These are phyloP conservation scores for Manihot esculenta DNA, from an alignment of 441 rosid species.

Conservation along the genomic window DNA sequence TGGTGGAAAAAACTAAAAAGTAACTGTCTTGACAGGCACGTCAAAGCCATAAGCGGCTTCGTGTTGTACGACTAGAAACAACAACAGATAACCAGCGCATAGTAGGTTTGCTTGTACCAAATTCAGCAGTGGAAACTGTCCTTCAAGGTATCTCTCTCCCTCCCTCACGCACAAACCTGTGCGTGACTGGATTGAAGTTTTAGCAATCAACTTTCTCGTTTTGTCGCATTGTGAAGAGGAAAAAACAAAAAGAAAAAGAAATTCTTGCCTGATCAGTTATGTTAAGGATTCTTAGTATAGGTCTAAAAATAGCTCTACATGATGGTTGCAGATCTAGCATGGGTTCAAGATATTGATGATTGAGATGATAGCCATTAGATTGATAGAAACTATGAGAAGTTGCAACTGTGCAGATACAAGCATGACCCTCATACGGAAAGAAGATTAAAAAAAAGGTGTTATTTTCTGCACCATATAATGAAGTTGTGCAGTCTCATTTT, in stretches of 20 bases:
- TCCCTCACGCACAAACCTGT: not conserved
- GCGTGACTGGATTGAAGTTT: not conserved
- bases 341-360: constrained; percentile 91
- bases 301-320: constrained; percentile 3
- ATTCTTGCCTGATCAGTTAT: no score
- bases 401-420: constrained; percentile 17
- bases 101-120: constrained; percentile 87
- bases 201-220: no score
- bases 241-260: no score
- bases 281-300: not conserved
- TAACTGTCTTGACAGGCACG: constrained; percentile 57
- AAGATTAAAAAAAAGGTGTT: not conserved
- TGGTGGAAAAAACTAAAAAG: constrained; percentile 11
- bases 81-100: constrained; percentile 71
- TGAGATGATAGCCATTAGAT: constrained; percentile 17
- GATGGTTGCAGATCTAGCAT: constrained; percentile 72
- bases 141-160: constrained; percentile 69
- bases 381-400: not conserved
- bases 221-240: not conserved
- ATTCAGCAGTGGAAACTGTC: constrained; percentile 90
- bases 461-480: constrained; percentile 17
- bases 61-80: constrained; percentile 87
- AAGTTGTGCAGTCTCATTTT: constrained; percentile 37
- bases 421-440: constrained; percentile 15
- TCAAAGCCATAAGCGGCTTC: constrained; percentile 82